phyloP scores from a whole-genome alignment of 2,329 filamentous ascomycete genomes.

The Tolypocladium album region DNA sequence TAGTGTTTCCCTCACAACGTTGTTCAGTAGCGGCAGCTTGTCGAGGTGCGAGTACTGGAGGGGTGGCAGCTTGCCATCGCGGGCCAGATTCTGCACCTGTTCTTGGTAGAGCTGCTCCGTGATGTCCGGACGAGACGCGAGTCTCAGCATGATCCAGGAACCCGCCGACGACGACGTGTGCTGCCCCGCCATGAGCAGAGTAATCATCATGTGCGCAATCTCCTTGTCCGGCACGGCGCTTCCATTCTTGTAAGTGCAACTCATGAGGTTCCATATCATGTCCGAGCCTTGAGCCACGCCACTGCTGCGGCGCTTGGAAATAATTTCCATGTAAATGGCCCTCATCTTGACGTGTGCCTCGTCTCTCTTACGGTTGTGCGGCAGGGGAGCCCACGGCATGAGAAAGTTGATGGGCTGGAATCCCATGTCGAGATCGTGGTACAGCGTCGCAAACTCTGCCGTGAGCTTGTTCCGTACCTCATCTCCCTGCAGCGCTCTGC shows the following conservation, averaged over 20 bases:
- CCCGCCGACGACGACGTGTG: slow-evolving; percentile 71
- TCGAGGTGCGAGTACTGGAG: slow-evolving; percentile 50
- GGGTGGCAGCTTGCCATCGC: slow-evolving; percentile 47
- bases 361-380: slow-evolving; percentile 78
- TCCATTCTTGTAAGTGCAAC: slow-evolving; percentile 75
- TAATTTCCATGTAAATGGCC: slow-evolving; percentile 72
- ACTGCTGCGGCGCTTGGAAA: slow-evolving; percentile 53
- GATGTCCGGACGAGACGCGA: slow-evolving; percentile 60
- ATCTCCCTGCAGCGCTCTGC: slow-evolving; percentile 75
- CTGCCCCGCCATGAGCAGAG: slow-evolving; percentile 77
- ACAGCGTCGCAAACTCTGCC: slow-evolving; percentile 67
- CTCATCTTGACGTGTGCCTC: slow-evolving; percentile 71
- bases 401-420: slow-evolving; percentile 86
- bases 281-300: slow-evolving; percentile 48
- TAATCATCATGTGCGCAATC: slow-evolving; percentile 89
- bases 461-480: slow-evolving; percentile 75
- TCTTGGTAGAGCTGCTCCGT: slow-evolving; percentile 61
- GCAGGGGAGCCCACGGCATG: slow-evolving; percentile 80
- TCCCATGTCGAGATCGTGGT: slow-evolving; percentile 87
- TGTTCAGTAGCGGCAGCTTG: slow-evolving; percentile 48
- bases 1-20: slow-evolving; percentile 62
- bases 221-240: slow-evolving; percentile 69
- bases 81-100: slow-evolving; percentile 59
- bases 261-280: slow-evolving; percentile 89
- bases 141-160: slow-evolving; percentile 65